These are phyloP conservation scores for Fusarium buxicola DNA, from an alignment of 2,329 filamentous ascomycete genomes.

Conservation along the genomic window DNA sequence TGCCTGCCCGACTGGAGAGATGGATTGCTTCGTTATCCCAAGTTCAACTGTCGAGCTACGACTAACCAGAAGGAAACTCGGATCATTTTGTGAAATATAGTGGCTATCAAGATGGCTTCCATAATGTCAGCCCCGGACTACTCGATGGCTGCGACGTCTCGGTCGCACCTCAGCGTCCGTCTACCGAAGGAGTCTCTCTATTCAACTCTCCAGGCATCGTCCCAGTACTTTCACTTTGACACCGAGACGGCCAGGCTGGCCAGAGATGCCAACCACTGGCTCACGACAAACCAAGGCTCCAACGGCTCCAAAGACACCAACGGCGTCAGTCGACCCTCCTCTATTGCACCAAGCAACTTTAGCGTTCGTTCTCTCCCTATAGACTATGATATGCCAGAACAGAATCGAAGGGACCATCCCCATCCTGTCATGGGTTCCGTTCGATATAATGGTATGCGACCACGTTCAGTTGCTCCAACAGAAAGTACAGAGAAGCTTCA, in stretches of 20 bases:
- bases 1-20: background rate
- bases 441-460: slow-evolving; percentile 36
- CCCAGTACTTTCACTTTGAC: slow-evolving; percentile 43
- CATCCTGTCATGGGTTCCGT: slow-evolving; percentile 42
- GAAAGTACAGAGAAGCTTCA: slow-evolving; percentile 48
- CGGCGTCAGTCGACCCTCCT: slow-evolving; percentile 40
- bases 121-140: slow-evolving; percentile 47
- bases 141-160: slow-evolving; percentile 41
- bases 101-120: slow-evolving; percentile 40
- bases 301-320: slow-evolving; percentile 31
- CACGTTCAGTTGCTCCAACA: slow-evolving; percentile 32
- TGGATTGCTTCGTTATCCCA: background rate
- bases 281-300: slow-evolving; percentile 33
- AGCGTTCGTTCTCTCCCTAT: slow-evolving; percentile 36
- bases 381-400: slow-evolving; percentile 26
- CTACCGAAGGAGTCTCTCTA: slow-evolving; percentile 42
- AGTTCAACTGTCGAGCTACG: background rate
- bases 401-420: slow-evolving; percentile 28
- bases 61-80: background rate
- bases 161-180: slow-evolving; percentile 43
- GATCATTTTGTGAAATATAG: background rate
- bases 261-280: slow-evolving; percentile 41
- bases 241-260: slow-evolving; percentile 38
- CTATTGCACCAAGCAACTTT: slow-evolving; percentile 41
- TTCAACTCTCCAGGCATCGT: slow-evolving; percentile 41